Evolutionary conservation across 345 rosid genomes (phyloP), one percentile per base, ranked within the genome.

Genomic region (Eucalyptus shirleyi): DNA sequence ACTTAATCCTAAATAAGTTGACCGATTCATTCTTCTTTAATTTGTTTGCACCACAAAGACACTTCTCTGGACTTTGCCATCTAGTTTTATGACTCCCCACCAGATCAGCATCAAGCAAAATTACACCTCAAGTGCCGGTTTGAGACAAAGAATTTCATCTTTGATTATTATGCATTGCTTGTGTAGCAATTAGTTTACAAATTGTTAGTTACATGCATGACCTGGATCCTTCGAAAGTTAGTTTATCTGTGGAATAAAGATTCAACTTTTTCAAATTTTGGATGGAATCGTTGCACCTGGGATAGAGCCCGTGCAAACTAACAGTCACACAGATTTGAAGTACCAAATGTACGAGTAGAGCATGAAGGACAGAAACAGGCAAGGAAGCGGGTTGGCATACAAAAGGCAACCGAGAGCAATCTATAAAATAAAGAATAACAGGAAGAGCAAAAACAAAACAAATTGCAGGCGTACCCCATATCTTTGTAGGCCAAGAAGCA

Each of bases 401-500:
- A 47, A 47, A 47, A 47, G 50, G 50, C 50, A 47, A 47, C 50
- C 50, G 2, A 47, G 50, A 47, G 50, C 50, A 47, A 47, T 47
- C 50, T 47, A 12, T 47, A 47, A 47, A 12, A 47, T 47, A 47
- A 47, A 47, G 50, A 47, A 47, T 47, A 12, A 47, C 50, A 47
- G 1, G 50, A 47, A 47, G 50, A 47, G 10, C 45, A 86, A 42
- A 24, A 21, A 67, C 51, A 7, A 21, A 24, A 72, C 50, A 44
- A 37, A 37, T 77, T 21, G 32, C 60, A 49, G 28, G 88, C 45
- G 82, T 92, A 95, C 96, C 93, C 96, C 97, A 30, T 93, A 95
- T 95, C 45, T 93, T 89, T 95, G 96, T 87, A 95, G 92, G 87
- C 96, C 94, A 65, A 95, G 95, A 30, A 95, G 92, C 19, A 95